Evolutionary conservation across 2,329 filamentous ascomycete species (phyloP), one percentile per base, ranked within the genome.

Genomic region (Stemphylium vesicarium): DNA sequence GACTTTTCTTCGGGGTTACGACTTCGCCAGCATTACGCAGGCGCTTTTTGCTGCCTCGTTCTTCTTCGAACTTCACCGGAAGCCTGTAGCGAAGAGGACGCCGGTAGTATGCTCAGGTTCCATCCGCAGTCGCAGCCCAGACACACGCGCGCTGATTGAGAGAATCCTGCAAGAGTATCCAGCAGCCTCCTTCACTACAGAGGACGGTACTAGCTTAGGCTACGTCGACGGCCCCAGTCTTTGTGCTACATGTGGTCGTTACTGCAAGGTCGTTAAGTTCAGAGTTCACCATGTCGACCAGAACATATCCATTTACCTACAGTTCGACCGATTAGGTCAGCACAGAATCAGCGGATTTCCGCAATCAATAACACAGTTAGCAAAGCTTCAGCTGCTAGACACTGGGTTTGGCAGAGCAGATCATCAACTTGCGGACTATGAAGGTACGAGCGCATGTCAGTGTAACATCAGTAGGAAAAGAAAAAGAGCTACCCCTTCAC

Each of bases 341-440:
- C 32, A 58, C 10, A 52, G 33, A 48, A 60, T 62, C n/a, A 60
- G 61, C 18, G 31, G 56, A 40, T 64, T 64, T 51, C 56, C 33
- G 5, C 29, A 62, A 35, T 46, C 15, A 3, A 52, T 62, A 15
- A 29, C 39, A 33, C 12, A 53, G 2, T 50, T 62, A 3, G 29
- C 24, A 47, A 46, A 12, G 47, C 39, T 48, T 10, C 20, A 64
- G 52, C 40, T 50, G 31, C 59, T 64, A 41, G 47, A 56, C 31
- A 13, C 39, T 50, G 12, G 42, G 2, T 63, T 63, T 56, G 15
- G 57, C 5, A 60, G 46, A 47, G n/a, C 13, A 45, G 51, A 60
- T 50, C 20, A 63, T 48, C 9, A 58, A 35, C 13, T 32, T 16
- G 9, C 5, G 11, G 35, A 39, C 31, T 49, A 50, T 46, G 2